Conservation (phyloP, 352 stramenopile species). For the Globisporangium echinulatum region DNA sequence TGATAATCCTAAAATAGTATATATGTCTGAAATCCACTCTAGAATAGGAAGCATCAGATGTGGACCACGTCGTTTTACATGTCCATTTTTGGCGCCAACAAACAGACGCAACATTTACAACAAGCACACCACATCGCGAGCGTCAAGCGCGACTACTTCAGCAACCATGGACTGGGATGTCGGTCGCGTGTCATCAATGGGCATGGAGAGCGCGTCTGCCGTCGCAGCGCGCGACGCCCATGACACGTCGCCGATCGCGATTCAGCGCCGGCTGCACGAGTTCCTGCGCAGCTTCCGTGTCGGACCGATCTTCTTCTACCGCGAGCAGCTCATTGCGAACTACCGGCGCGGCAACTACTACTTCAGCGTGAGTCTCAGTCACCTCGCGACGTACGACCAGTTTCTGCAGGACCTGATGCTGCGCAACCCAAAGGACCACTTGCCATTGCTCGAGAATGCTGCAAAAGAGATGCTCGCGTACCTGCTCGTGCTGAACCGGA, state of each 20-base stretch:
- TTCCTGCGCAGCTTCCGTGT: slow-evolving; percentile 86
- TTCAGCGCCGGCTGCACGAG: slow-evolving; percentile 78
- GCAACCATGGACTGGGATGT: slow-evolving; percentile 75
- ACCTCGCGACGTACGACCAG: slow-evolving; percentile 77
- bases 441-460: slow-evolving; percentile 81
- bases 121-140: too few species aligned
- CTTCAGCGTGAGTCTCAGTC: slow-evolving; percentile 84
- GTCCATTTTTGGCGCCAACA: too few species aligned
- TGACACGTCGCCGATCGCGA: slow-evolving; percentile 26
- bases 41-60: too few species aligned
- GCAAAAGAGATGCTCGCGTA: slow-evolving; percentile 75
- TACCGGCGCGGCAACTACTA: slow-evolving; percentile 68
- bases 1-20: too few species aligned
- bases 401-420: slow-evolving; percentile 83
- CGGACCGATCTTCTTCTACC: slow-evolving; percentile 85
- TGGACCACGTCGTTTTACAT: too few species aligned
- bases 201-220: slow-evolving; percentile 55
- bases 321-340: slow-evolving; percentile 84
- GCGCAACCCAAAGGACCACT: slow-evolving; percentile 75
- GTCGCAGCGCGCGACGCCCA: slow-evolving; percentile 3
- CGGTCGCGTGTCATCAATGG: slow-evolving; percentile 71
- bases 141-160: not conserved
- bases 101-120: too few species aligned
- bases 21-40: too few species aligned
- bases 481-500: slow-evolving; percentile 48